These are phyloP conservation scores for Senecio squalidus DNA, from an alignment of 140 eudicot species.

Conservation along the genomic window DNA sequence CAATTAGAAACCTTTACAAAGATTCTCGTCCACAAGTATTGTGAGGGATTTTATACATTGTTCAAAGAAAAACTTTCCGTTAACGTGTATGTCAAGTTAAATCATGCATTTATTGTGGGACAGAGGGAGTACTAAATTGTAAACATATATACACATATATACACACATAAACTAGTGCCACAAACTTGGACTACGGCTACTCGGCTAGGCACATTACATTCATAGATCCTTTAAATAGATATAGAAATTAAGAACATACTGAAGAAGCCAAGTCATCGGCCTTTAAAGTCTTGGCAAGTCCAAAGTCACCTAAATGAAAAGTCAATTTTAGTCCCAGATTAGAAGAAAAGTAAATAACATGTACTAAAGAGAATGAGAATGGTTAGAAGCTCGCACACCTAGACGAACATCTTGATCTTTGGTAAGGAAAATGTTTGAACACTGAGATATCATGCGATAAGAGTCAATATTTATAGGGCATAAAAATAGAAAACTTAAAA, in stretches of 20 bases:
- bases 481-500: constrained; percentile 1
- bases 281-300: constrained; percentile 96
- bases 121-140: background rate
- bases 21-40: background rate
- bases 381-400: constrained; percentile 55
- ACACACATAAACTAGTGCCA: background rate
- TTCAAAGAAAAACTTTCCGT: background rate
- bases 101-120: background rate
- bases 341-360: background rate
- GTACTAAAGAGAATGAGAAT: constrained; percentile 8
- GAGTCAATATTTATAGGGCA: constrained; percentile 13
- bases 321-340: background rate
- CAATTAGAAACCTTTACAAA: background rate
- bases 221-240: constrained; percentile 4
- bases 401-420: constrained; percentile 97
- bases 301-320: constrained; percentile 76
- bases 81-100: background rate
- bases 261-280: constrained; percentile 99
- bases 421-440: constrained; percentile 97
- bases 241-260: constrained; percentile 40
- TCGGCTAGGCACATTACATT: background rate
- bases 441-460: constrained; percentile 41
- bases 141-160: background rate
- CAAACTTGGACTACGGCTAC: no score
- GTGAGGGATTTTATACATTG: no score